phyloP scores from a whole-genome alignment of 345 rosid species.

The Linum lewisii region DNA sequence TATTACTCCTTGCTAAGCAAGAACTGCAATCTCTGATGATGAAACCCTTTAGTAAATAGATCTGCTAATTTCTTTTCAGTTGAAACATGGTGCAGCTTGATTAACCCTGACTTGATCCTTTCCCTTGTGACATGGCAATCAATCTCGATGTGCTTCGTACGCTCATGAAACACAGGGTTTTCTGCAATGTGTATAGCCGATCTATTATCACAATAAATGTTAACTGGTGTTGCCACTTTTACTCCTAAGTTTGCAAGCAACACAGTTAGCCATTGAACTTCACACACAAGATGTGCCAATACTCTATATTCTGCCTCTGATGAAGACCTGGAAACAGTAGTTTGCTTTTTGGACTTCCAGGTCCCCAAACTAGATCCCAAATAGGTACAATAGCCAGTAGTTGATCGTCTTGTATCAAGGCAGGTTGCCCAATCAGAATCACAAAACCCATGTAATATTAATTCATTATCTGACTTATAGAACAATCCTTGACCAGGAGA shows the following conservation, averaged over 20 bases:
- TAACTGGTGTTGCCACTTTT: neutral
- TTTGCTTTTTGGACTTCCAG: neutral
- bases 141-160: neutral
- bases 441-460: neutral
- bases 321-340: neutral
- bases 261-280: neutral
- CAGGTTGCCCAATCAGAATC: no score
- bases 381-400: neutral
- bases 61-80: neutral
- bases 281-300: neutral
- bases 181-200: neutral
- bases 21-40: no score
- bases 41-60: neutral
- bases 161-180: neutral
- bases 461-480: neutral
- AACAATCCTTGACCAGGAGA: neutral
- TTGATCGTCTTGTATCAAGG: no score
- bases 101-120: neutral
- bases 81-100: neutral
- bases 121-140: neutral
- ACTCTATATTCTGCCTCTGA: neutral
- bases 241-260: neutral
- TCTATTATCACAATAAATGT: neutral
- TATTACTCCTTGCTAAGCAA: no score
- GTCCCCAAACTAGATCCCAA: neutral